Base-by-base conservation (phyloP, 768 basidiomycete genomes). In the Calocybe gangraenosa region DNA sequence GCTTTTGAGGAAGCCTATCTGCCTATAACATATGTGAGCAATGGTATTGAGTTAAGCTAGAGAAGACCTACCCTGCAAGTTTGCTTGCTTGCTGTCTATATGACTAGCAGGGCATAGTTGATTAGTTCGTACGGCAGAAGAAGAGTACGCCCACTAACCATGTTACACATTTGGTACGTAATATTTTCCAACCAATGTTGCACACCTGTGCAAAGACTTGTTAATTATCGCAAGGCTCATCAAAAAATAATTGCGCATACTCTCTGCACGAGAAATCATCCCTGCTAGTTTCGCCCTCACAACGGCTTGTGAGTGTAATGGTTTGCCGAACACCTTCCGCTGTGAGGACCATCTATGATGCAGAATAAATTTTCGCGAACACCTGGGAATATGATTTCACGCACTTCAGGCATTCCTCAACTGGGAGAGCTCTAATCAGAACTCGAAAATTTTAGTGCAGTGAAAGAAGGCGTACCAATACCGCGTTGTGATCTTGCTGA, bases 311-410 rank as follows among this genome's bases (percentile, higher is more conserved):
- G 85, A 78, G 50, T 79, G 77, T 33, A 95, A 68, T 2, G 86
- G 90, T 64, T 88, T 93, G 40, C 93, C 94, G 55, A 95, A 95
- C 7, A 91, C 93, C 57, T 90, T 85, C 33, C 94, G 82, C 61
- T 96, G 92, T 42, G 76, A 78, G 2, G 82, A 73, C 94, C 94
- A 97, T 57, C 82, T 87, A 47, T 8, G 13, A 2, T 3, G 14
- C 7, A 7, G 34, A n/a, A 13, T 46, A 35, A 22, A n/a, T 10
- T 38, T 13, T 2, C 15, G 21, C 11, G 3, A n/a, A 28, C 25
- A 37, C n/a, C 1, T 11, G 18, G 18, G 2, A 6, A 7, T 9
- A 5, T 11, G 7, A 18, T 25, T 19, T 5, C 23, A 42, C 71
- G 51, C 38, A 82, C 79, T 88, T 89, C 52, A 94, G 59, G 58